Base-by-base conservation (phyloP, 495 filamentous ascomycete species). In the Echria macrotheca region DNA sequence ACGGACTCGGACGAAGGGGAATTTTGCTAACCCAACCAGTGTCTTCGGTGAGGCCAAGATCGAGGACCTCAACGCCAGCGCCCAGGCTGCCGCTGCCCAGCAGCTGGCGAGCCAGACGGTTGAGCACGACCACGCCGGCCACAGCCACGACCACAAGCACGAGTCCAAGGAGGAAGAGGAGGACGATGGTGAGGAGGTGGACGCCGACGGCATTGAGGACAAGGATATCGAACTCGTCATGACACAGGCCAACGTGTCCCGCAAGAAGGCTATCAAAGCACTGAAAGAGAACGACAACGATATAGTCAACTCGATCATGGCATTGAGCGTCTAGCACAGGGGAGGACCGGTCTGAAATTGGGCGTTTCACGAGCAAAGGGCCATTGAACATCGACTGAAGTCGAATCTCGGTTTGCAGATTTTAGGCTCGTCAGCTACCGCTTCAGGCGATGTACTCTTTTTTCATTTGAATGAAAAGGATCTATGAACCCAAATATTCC, bases 261-360 rank as follows among this genome's bases (percentile, higher is more conserved):
- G 93, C 64, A 96, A 94, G 78, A 97, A 97, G 81, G 93, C 93
- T 47, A 84, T 97, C 76, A 97, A 96, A 74, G 94, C 94, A 23
- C 77, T 99, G 52, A 91, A 93, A 77, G 89, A 96, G 78, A 96
- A 99, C 69, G 89, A 96, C 73, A 95, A 96, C 61, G 94, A 99
- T 70, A 97, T 99, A 74, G 94, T 99, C 72, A 97, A 97, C 81
- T 95, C 91, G 50, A 98, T 98, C 75, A 98, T 98, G 93, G 89
- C 91, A 57, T 78, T 98, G 70, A 96, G 90, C 76, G 86, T 95
- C 86, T 98, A 81, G 78, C n/a, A 19, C 33, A 9, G 18, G 43
- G 22, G 22, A n/a, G n/a, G n/a, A n/a, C 19, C n/a, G n/a, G n/a
- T n/a, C n/a, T n/a, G n/a, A n/a, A n/a, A n/a, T n/a, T n/a, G n/a